These are phyloP conservation scores for Myxozyma melibiosi DNA, from an alignment of 805 yeast species.

Conservation along the genomic window DNA sequence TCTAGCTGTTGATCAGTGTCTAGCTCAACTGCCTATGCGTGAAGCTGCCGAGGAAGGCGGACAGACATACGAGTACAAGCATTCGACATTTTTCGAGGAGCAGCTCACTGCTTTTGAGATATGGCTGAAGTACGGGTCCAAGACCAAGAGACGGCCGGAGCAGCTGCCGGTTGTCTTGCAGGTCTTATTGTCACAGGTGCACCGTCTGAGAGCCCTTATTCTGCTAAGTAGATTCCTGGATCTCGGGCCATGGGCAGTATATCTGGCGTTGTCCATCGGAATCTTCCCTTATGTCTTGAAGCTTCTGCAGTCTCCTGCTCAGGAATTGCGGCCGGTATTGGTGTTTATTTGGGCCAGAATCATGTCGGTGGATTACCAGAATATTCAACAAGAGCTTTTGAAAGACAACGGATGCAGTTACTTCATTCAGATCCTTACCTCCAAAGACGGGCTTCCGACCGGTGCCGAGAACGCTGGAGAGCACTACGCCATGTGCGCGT, in stretches of 20 bases:
- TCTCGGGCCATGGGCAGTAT: slow-evolving; percentile 97
- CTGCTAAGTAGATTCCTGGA: slow-evolving; percentile 83
- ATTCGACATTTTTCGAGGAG: slow-evolving; percentile 92
- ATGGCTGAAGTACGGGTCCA: slow-evolving; percentile 90
- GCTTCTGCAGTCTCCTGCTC: slow-evolving; percentile 90
- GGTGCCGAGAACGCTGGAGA: slow-evolving; percentile 57
- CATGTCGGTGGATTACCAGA: slow-evolving; percentile 89
- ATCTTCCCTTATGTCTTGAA: slow-evolving; percentile 93
- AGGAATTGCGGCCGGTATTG: slow-evolving; percentile 88
- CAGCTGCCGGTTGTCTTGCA: slow-evolving; percentile 93
- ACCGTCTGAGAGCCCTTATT: slow-evolving; percentile 84
- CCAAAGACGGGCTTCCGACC: slow-evolving; percentile 41
- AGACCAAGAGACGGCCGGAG: slow-evolving; percentile 85
- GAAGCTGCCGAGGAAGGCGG: slow-evolving; percentile 43
- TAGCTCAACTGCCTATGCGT: slow-evolving; percentile 52
- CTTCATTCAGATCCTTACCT: slow-evolving; percentile 74
- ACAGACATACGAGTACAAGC: slow-evolving; percentile 63
- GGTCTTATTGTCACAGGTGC: slow-evolving; percentile 90
- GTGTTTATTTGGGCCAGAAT: slow-evolving; percentile 98
- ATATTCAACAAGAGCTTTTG: slow-evolving; percentile 87
- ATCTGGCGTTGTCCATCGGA: slow-evolving; percentile 87
- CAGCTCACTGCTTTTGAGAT: slow-evolving; percentile 94
- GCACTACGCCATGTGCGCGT: slow-evolving; percentile 94
- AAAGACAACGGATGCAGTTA: slow-evolving; percentile 90
- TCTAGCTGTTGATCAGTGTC: slow-evolving; percentile 90